Base-by-base conservation (phyloP, 176 grass and related monocot species). In the Saccharum spontaneum region DNA sequence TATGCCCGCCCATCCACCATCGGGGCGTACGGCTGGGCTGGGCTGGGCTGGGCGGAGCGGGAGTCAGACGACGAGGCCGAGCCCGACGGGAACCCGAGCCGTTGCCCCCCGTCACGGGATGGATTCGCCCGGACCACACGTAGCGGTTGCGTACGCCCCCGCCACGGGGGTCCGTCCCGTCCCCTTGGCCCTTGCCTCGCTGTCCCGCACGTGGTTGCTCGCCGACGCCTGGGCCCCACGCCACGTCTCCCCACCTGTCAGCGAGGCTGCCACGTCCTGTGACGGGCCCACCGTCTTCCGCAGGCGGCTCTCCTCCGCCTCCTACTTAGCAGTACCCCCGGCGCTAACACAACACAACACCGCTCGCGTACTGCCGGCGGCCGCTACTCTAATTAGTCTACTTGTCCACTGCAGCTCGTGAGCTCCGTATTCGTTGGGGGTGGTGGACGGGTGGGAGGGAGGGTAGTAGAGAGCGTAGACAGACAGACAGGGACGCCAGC, bases 141-240 rank as follows among this genome's bases (percentile, higher is more conserved):
- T 78, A 84, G 86, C 84, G 55, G 77, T 78, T 17, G 38, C 52
- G 44, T 23, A 39, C 66, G 36, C 34, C 55, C 46, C 34, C 68
- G 52, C 84, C 34, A 81, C 28, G 60, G 67, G 71, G 72, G 30
- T 34, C 76, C 20, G 54, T 77, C 40, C 33, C 43, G 48, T 7
- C 28, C 26, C 10, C 41, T 33, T 63, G 89, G 83, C 90, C 31
- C 22, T 41, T 57, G 89, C 89, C 90, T 90, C 86, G 93, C 93
- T 95, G 93, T 84, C 89, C 84, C 82, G 77, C 93, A 95, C 90
- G 90, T 86, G 90, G 88, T 77, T 46, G 33, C 54, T 3, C 73
- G 7, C 81, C 83, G 77, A 76, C 49, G 24, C 38, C 3, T 5
- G 22, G 81, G 57, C 74, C 86, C 64, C 38, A 22, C n/a, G 22